phyloP scores from a whole-genome alignment of 306 rosid genomes.

The Herpetospermum pedunculosum region DNA sequence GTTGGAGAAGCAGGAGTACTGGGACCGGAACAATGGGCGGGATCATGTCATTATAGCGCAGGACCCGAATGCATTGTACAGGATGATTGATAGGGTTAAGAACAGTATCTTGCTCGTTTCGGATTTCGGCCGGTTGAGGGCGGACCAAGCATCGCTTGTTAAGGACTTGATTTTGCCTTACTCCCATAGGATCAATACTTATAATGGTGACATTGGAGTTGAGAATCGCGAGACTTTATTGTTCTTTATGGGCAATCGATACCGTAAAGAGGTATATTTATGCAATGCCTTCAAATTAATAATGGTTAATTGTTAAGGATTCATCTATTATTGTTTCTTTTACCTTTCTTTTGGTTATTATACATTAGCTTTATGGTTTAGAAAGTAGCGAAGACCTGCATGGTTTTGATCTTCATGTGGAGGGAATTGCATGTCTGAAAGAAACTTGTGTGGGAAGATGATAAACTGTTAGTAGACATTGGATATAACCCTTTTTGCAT shows the following conservation, averaged over 20 bases:
- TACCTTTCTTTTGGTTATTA: not conserved
- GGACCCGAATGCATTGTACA: slow-evolving; percentile 76
- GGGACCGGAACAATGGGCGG: slow-evolving; percentile 65
- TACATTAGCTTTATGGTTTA: not conserved
- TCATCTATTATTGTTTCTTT: not conserved
- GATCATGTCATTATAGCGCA: slow-evolving; percentile 87
- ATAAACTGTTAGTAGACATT: no score
- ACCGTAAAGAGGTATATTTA: slow-evolving; percentile 69
- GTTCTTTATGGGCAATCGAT: slow-evolving; percentile 93
- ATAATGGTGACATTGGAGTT: slow-evolving; percentile 36
- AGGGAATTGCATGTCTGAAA: not conserved
- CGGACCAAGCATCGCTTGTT: slow-evolving; percentile 75
- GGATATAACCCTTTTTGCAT: not conserved
- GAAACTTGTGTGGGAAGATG: not conserved
- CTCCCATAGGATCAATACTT: slow-evolving; percentile 59
- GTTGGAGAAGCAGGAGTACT: slow-evolving; percentile 69
- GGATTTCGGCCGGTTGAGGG: slow-evolving; percentile 70
- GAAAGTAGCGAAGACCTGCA: not conserved
- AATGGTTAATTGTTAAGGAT: not conserved
- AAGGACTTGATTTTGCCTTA: slow-evolving; percentile 84
- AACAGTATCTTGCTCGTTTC: slow-evolving; percentile 57
- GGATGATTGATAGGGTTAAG: slow-evolving; percentile 49
- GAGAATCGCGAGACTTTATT: slow-evolving; percentile 44
- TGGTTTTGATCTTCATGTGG: not conserved
- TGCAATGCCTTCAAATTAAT: not conserved